Percentiles rank a stretch among this genome's conserved stretches.
Conservation (phyloP, 2,329 filamentous ascomycete species). For the Macrophomina pseudophaseolina region DNA sequence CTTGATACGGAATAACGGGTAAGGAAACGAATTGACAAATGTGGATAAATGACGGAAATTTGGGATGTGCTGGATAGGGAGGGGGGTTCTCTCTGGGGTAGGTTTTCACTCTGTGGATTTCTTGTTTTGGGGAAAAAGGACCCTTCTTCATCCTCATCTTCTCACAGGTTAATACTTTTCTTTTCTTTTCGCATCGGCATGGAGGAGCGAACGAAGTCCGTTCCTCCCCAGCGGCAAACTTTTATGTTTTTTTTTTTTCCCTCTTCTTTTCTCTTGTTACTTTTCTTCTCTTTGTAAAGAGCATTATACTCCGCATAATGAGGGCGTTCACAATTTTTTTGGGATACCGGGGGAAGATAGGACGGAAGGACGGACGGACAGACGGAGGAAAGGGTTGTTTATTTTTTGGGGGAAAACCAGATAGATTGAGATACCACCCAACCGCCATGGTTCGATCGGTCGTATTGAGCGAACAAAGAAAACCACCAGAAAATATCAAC, state of each 20-base stretch:
- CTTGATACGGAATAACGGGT: no score
- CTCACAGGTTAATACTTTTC: background rate
- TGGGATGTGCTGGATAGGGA: no score
- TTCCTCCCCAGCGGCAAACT: background rate
- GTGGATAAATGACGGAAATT: no score
- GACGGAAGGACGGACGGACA: no score
- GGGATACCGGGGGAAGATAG: background rate
- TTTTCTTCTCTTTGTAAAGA: background rate
- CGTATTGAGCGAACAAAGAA: background rate
- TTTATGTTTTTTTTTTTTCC: background rate
- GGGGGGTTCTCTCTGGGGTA: no score
- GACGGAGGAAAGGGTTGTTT: background rate
- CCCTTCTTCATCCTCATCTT: background rate
- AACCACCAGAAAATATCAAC: background rate
- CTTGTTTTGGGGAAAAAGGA: no score
- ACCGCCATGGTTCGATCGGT: no score
- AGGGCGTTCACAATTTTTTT: conserved; percentile 7
- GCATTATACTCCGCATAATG: conserved; percentile 15
- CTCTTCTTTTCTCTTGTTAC: background rate
- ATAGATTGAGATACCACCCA: background rate
- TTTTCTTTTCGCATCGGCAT: background rate
- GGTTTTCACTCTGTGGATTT: background rate
- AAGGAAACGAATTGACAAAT: no score
- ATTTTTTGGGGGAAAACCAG: background rate
- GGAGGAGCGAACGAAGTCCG: background rate